These are phyloP conservation scores for Tetraselmis striata DNA, from an alignment of 139 green algal species.

Conservation along the genomic window DNA sequence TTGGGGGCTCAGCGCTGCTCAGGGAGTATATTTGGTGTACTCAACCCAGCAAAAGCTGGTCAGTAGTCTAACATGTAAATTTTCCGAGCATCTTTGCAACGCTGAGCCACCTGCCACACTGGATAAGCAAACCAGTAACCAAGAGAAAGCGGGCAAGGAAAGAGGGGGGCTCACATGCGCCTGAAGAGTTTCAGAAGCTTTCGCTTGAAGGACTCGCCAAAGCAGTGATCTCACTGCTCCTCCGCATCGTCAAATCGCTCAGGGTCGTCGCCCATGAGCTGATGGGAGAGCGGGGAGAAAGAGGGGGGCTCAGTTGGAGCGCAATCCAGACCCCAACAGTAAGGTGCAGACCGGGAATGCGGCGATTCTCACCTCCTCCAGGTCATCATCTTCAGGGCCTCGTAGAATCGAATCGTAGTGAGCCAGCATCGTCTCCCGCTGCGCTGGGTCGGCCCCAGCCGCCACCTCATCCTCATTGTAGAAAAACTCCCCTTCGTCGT, in stretches of 20 bases:
- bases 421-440: neutral
- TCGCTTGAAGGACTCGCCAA: too few relatives aligned
- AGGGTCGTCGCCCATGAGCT: neutral
- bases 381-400: neutral
- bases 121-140: too few relatives aligned
- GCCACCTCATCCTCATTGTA: neutral
- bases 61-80: constrained; percentile 1
- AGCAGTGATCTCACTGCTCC: neutral
- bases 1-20: neutral
- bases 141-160: too few relatives aligned
- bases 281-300: too few relatives aligned
- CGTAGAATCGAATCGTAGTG: neutral
- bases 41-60: neutral
- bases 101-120: too few relatives aligned
- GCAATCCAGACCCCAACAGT: too few relatives aligned
- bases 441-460: neutral
- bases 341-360: too few relatives aligned
- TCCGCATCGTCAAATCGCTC: neutral
- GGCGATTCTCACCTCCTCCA: neutral
- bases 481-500: neutral
- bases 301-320: too few relatives aligned
- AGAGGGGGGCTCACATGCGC: too few relatives aligned
- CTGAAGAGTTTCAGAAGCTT: too few relatives aligned
- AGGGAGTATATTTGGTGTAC: neutral
- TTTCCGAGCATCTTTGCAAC: neutral